These are phyloP conservation scores for Aspergillus hancockii DNA, from an alignment of 495 filamentous ascomycete species.

Conservation along the genomic window DNA sequence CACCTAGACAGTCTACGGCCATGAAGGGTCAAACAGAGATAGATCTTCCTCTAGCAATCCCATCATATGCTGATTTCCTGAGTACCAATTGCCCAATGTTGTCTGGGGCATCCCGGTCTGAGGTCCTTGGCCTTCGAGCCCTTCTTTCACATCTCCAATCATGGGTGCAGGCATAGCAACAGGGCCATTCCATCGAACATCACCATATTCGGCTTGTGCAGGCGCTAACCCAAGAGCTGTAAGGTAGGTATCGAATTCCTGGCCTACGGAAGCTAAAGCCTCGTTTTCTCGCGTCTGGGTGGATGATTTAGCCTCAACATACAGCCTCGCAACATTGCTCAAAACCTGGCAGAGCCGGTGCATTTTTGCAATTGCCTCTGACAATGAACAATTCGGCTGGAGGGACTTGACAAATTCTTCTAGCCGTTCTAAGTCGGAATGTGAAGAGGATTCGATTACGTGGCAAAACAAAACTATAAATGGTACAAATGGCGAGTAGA, in stretches of 20 bases:
- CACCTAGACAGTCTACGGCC: background rate
- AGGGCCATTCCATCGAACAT: conserved; percentile 14
- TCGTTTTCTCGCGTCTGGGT: conserved; percentile 42
- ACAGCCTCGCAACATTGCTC: conserved; percentile 60
- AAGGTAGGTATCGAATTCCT: conserved; percentile 66
- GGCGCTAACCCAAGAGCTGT: conserved; percentile 64
- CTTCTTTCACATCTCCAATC: conserved; percentile 15
- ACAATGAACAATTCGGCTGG: conserved; percentile 48
- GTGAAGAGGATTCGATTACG: conserved; percentile 50
- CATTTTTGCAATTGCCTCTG: conserved; percentile 58
- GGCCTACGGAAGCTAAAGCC: conserved; percentile 49
- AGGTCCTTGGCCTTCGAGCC: conserved; percentile 11
- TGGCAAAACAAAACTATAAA: conserved; percentile 73
- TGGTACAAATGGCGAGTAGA: conserved; percentile 67
- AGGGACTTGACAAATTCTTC: conserved; percentile 60
- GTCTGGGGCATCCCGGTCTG: conserved; percentile 33
- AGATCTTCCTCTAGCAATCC: conserved; percentile 63
- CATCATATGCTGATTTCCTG: conserved; percentile 65
- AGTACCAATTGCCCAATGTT: conserved; percentile 65
- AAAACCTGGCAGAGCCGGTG: conserved; percentile 62
- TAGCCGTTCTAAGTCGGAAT: conserved; percentile 52
- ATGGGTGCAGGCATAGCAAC: conserved; percentile 13
- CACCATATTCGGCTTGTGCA: conserved; percentile 19
- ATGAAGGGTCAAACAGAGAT: conserved; percentile 49
- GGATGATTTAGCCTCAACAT: conserved; percentile 59